Base-by-base conservation (phyloP, 2,329 filamentous ascomycete species). In the Colletotrichum gigasporum region DNA sequence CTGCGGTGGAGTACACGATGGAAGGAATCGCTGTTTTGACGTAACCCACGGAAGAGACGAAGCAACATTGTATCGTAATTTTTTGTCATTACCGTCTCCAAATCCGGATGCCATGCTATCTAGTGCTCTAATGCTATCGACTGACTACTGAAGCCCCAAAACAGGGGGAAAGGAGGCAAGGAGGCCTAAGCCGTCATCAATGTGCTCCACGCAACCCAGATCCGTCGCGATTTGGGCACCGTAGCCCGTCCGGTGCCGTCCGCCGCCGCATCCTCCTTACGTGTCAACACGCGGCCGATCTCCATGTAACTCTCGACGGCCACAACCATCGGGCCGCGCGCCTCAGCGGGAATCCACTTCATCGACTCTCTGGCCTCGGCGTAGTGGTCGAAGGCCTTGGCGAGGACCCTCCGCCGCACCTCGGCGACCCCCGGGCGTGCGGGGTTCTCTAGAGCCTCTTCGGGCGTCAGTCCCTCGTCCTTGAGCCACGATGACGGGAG, bases 281-380 rank as follows among this genome's bases (percentile, higher is more conserved):
- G 48, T 57, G 79, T 75, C 24, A 91, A 71, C n/a, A 89, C 86
- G 41, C 88, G 77, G 12, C 89, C 90, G 72, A 93, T 93, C 72
- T 91, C 89, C 86, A 93, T 90, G 71, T 93, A 92, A 67, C 89
- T 91, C 74, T 92, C 90, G 0, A 92, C 88, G 1, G 89, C 90
- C 5, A 91, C 89, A 11, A 88, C 80, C 72, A 92, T 87, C 0
- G 89, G 87, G 0, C 85, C 88, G 67, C 87, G 81, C 0, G 86
- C 87, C 69, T 89, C 84, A 0, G 64, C 48, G 0, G 91, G 90
- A 0, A 94, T 77, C 66, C 83, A 76, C 50, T 89, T 83, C 68
- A 94, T 91, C 0, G 85, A 83, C 2, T 71, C 74, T 53, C 83
- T 79, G 3, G 87, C 85, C 9, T 80, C 76, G 5, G 78, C 71